These are phyloP conservation scores for Phoenix roebelenii DNA, from an alignment of 176 grass and related monocot species.

Conservation along the genomic window DNA sequence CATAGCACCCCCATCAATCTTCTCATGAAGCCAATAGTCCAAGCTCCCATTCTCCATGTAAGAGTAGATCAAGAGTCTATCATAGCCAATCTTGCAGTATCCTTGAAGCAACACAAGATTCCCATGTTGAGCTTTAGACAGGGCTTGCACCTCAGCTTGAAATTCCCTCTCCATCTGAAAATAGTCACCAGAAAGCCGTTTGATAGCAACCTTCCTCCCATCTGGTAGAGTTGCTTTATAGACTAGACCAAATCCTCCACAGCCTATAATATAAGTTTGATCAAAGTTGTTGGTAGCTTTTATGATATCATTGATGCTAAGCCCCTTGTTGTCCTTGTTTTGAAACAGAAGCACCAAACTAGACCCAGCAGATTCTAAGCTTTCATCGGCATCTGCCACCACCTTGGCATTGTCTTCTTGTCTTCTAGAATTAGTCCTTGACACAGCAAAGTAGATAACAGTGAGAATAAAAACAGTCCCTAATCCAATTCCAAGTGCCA, in stretches of 20 bases:
- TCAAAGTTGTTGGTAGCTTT: constrained; percentile 93
- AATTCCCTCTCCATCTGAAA: constrained; percentile 91
- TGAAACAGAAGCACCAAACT: constrained; percentile 87
- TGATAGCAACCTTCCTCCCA: constrained; percentile 68
- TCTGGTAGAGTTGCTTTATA: constrained; percentile 71
- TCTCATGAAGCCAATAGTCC: constrained; percentile 98
- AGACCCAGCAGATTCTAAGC: constrained; percentile 37
- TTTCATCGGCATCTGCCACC: constrained; percentile 69
- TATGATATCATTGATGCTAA: constrained; percentile 66
- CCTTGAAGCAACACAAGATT: constrained; percentile 87
- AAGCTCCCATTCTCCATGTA: constrained; percentile 97
- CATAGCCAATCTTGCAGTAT: constrained; percentile 73
- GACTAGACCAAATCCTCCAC: constrained; percentile 86
- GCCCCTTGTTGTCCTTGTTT: constrained; percentile 59
- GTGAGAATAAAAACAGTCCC: constrained; percentile 36
- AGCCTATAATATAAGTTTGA: constrained; percentile 69
- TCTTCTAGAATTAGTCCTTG: constrained; percentile 41
- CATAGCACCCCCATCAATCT: constrained; percentile 35
- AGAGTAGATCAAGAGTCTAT: constrained; percentile 85
- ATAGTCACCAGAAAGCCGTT: constrained; percentile 83
- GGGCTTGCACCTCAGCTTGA: constrained; percentile 82
- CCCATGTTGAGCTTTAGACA: constrained; percentile 66
- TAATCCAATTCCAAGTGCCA: constrained; percentile 47
- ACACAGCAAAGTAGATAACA: constrained; percentile 31
- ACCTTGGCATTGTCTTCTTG: constrained; percentile 64